Evolutionary conservation across 2,329 filamentous ascomycete species (phyloP).

Genomic region (Sclerotinia trifoliorum): DNA sequence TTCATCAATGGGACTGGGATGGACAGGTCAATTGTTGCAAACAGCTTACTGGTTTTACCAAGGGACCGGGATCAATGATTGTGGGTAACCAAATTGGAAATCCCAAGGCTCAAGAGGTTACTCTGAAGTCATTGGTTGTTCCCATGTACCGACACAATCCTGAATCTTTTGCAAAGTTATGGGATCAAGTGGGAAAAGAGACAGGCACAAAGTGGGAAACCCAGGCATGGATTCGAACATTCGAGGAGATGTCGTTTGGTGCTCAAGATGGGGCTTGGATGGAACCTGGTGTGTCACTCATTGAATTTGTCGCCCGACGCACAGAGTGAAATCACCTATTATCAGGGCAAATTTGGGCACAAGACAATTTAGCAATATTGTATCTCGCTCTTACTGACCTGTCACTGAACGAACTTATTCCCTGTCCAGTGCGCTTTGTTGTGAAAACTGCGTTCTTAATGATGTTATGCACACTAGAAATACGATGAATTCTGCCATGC

Average conservation of each 20-base stretch:
- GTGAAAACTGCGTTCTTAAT: too few relatives aligned
- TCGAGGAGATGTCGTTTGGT: slow-evolving; percentile 20
- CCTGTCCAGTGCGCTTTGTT: too few relatives aligned
- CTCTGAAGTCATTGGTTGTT: slow-evolving; percentile 1
- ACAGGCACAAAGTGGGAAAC: slow-evolving; percentile 24
- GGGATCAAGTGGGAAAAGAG: slow-evolving; percentile 21
- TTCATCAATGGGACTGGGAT: slow-evolving; percentile 46
- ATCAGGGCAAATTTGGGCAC: too few relatives aligned
- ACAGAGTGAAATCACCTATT: too few relatives aligned
- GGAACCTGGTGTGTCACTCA: slow-evolving; percentile 10
- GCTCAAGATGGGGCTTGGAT: slow-evolving; percentile 14
- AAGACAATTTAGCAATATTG: too few relatives aligned
- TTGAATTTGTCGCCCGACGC: slow-evolving; percentile 2
- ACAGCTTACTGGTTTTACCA: slow-evolving; percentile 20
- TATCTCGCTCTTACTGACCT: too few relatives aligned
- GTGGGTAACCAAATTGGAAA: slow-evolving; percentile 23
- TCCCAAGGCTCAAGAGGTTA: slow-evolving; percentile 6
- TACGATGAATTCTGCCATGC: too few relatives aligned
- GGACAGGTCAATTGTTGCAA: slow-evolving; percentile 36
- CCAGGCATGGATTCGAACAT: background rate
- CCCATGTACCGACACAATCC: slow-evolving; percentile 22
- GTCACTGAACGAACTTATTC: too few relatives aligned
- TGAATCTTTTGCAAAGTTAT: slow-evolving; percentile 22
- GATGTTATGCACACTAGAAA: too few relatives aligned
- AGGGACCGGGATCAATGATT: slow-evolving; percentile 12